These are phyloP conservation scores for Phytophthora pistaciae DNA, from an alignment of 352 stramenopile species.

Conservation along the genomic window DNA sequence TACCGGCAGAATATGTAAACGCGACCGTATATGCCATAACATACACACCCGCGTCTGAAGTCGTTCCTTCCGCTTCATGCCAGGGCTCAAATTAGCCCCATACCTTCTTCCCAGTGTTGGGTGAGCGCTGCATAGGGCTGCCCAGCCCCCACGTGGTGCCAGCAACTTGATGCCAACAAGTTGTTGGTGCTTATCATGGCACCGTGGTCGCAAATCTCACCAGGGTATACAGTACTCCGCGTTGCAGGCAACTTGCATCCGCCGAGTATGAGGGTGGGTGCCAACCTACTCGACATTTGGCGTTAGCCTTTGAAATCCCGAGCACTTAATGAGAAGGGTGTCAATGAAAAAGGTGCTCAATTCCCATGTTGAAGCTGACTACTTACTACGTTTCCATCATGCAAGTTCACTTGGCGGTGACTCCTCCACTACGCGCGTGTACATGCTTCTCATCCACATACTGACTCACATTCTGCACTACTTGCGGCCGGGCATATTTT, in stretches of 20 bases:
- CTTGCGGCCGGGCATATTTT: constrained; percentile 37
- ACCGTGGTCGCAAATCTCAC: too few relatives aligned
- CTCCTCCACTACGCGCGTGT: constrained; percentile 11
- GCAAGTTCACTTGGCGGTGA: constrained; percentile 26
- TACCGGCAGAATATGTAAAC: constrained; percentile 49
- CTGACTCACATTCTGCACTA: constrained; percentile 25
- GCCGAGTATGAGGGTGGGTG: too few relatives aligned
- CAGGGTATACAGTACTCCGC: too few relatives aligned
- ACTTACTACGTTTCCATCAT: constrained; percentile 30
- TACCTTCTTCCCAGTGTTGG: constrained; percentile 2
- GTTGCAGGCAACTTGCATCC: not conserved
- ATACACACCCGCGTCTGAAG: not conserved
- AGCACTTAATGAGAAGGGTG: not conserved
- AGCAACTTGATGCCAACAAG: not conserved
- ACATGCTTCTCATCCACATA: constrained; percentile 39
- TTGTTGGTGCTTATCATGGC: not conserved
- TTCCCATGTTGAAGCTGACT: constrained; percentile 39
- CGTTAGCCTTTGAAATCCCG: not conserved
- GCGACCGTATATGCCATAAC: constrained; percentile 25
- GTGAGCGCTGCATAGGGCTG: constrained; percentile 8
- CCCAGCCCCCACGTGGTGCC: too few relatives aligned
- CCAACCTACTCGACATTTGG: not conserved
- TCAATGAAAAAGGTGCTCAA: constrained; percentile 12
- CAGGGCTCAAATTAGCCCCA: too few relatives aligned
- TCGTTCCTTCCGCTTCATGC: not conserved